Conservation (phyloP, 2,329 filamentous ascomycete genomes). For the Penicillium sp. region DNA sequence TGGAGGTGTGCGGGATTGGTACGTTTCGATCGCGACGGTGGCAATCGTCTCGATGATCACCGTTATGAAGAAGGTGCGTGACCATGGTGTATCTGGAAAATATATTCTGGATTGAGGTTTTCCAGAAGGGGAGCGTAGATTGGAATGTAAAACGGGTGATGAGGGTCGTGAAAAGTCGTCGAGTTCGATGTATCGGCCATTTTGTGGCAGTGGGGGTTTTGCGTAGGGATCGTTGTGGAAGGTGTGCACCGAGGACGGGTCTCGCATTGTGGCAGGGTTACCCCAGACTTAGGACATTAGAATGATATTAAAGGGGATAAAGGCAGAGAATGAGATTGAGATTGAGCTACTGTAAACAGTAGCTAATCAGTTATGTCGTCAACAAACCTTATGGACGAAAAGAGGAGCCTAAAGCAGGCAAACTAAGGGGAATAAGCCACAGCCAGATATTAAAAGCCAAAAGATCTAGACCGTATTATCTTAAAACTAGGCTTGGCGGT, state of each 20-base stretch:
- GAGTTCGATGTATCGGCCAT: slow-evolving; percentile 11
- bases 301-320: background rate
- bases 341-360: background rate
- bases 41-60: slow-evolving; percentile 16
- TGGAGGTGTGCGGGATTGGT: background rate
- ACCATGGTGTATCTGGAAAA: slow-evolving; percentile 18
- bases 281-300: background rate
- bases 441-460: background rate
- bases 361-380: background rate
- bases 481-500: background rate
- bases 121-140: background rate
- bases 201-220: background rate
- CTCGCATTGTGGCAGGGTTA: background rate
- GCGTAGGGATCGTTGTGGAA: background rate
- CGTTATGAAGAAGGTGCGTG: slow-evolving; percentile 14
- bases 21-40: slow-evolving; percentile 21
- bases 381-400: background rate
- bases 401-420: background rate
- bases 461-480: background rate
- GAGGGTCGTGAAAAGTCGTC: slow-evolving; percentile 6
- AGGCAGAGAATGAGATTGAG: background rate
- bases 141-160: slow-evolving; percentile 1
- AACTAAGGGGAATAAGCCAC: background rate
- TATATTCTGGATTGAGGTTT: slow-evolving; percentile 4
- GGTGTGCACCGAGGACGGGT: background rate